Base-by-base conservation (phyloP, 2,329 filamentous ascomycete genomes). In the Madurella mycetomatis region DNA sequence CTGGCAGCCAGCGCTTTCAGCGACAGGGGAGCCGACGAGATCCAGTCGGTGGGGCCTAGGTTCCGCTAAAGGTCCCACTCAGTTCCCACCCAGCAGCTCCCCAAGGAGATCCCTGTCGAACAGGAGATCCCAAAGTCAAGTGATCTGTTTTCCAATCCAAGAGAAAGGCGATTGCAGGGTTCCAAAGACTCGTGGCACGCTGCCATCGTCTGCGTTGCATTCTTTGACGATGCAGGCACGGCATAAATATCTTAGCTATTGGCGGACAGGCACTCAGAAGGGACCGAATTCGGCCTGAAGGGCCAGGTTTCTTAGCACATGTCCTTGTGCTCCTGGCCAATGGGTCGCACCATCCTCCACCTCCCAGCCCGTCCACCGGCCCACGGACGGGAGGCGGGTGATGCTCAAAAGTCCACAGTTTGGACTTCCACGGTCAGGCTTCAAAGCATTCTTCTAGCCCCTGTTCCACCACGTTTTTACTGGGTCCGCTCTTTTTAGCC, bases 101-200 rank as follows among this genome's bases (percentile, higher is more conserved):
- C 25, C 9, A 5, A 37, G 34, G 4, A 37, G 25, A 25, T 25
- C 13, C 34, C 34, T 37, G 34, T 9, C 9, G 13, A 15, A 37
- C 34, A 37, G 34, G 34, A 11, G 34, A 9, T 4, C 11, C 34
- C 34, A 16, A 17, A 19, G 40, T 41, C 41, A 42, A 42, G 34
- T 37, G 34, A 37, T 37, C 34, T 9, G 4, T 37, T 9, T 15
- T 37, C 13, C 34, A 11, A 37, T 37, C 34, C 34, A 37, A 12
- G 34, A 15, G 9, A 11, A 9, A 12, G 12, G n/a, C 8, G 46
- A 47, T 25, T 25, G 7, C 25, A 16, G 32, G 32, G 25, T 16
- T 19, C 40, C 25, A 5, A 18, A 37, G 39, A 53, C 51, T 53
- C 51, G 51, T 53, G 51, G 51, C 51, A 53, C 50, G 12, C 45